Conservation (phyloP, 768 basidiomycete species). For the Macrolepiota fuliginosa region DNA sequence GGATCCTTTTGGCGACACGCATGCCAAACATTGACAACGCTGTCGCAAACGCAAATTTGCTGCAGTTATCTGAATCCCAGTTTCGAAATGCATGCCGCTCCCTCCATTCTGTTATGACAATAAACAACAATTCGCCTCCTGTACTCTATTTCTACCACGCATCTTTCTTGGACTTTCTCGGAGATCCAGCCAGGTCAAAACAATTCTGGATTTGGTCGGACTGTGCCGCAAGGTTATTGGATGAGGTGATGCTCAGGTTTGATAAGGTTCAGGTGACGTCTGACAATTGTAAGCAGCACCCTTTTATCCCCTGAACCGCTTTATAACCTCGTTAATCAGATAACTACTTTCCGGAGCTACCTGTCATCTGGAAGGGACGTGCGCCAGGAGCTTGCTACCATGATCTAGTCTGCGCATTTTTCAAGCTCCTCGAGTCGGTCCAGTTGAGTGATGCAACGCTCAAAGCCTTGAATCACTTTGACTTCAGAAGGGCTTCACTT, state of each 20-base stretch:
- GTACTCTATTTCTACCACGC: neutral
- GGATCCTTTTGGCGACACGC: neutral
- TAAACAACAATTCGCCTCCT: neutral
- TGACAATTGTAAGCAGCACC: neutral
- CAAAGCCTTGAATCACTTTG: neutral
- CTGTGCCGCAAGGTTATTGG: neutral
- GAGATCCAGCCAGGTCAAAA: neutral
- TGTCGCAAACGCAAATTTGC: neutral
- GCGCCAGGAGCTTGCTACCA: neutral
- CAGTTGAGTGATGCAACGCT: neutral
- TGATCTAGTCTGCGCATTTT: neutral
- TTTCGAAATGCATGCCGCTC: neutral
- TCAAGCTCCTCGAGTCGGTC: neutral
- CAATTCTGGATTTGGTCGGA: neutral
- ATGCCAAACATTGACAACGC: neutral
- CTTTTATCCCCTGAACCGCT: neutral
- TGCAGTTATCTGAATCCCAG: neutral
- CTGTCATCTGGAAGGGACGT: neutral
- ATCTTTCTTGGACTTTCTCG: neutral
- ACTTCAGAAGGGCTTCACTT: neutral
- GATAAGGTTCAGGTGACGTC: neutral
- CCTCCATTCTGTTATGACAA: neutral
- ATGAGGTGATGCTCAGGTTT: neutral
- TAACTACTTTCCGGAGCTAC: neutral
- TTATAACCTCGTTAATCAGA: neutral